Evolutionary conservation across 106 monocot genomes (phyloP).

Genomic region (Dioscorea alata): DNA sequence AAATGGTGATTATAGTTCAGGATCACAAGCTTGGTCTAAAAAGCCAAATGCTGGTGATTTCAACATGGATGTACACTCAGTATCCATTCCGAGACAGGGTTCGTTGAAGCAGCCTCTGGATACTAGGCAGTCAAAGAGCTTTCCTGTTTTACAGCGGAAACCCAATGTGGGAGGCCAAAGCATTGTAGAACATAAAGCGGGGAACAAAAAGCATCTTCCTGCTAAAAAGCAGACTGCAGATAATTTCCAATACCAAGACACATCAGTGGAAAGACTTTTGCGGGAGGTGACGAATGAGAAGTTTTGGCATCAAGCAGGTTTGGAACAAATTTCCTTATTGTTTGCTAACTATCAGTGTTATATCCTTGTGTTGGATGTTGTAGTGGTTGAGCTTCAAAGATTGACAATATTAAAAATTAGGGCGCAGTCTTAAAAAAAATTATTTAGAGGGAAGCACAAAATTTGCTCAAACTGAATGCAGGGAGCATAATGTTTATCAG

Average conservation of each 20-base stretch:
- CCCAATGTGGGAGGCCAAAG: conserved; percentile 21
- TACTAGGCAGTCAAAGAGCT: conserved; percentile 38
- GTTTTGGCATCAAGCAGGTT: conserved; percentile 99
- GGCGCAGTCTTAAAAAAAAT: too few relatives aligned
- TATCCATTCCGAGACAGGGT: conserved; percentile 26
- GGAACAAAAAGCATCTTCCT: conserved; percentile 48
- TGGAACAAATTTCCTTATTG: neutral
- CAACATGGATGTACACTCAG: conserved; percentile 21
- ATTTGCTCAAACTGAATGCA: too few relatives aligned
- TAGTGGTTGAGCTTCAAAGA: too few relatives aligned
- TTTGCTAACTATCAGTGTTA: too few relatives aligned
- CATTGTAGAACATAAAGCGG: conserved; percentile 42
- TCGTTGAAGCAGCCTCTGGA: conserved; percentile 56
- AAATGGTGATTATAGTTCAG: conserved; percentile 43
- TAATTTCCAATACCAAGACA: conserved; percentile 58
- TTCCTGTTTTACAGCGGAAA: conserved; percentile 25
- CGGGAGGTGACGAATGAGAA: conserved; percentile 95
- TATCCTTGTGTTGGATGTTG: too few relatives aligned
- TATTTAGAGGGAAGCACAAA: too few relatives aligned
- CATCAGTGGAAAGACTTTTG: conserved; percentile 85
- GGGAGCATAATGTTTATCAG: too few relatives aligned
- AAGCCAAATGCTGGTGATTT: conserved; percentile 30
- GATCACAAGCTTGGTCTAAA: conserved; percentile 27
- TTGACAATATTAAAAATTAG: too few relatives aligned
- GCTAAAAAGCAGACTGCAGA: conserved; percentile 60